Conservation (phyloP, 2,329 filamentous ascomycete genomes). For the Fusarium albidum region DNA sequence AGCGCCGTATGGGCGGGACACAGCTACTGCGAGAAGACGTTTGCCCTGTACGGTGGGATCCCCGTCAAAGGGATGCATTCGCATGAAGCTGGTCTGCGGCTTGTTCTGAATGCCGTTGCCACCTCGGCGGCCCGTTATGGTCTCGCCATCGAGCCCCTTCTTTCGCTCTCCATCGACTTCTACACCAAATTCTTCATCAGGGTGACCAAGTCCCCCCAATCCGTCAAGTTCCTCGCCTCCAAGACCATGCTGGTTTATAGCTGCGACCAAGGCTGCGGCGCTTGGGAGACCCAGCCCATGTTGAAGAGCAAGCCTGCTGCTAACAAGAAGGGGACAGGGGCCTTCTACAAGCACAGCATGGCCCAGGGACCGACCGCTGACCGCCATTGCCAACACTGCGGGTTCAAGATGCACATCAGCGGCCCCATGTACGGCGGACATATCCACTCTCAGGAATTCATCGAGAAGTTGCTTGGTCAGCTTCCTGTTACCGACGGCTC, state of each 20-base stretch:
- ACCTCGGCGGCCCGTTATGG: conserved; percentile 85
- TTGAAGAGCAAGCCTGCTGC: conserved; percentile 71
- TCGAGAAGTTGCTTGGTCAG: conserved; percentile 78
- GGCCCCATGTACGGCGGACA: conserved; percentile 96
- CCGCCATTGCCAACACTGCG: conserved; percentile 81
- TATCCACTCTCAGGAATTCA: conserved; percentile 84
- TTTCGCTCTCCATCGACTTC: conserved; percentile 95
- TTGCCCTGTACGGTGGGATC: conserved; percentile 89
- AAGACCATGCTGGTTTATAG: conserved; percentile 95
- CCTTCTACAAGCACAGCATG: conserved; percentile 81
- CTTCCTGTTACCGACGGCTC: conserved; percentile 72
- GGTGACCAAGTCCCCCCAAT: conserved; percentile 78
- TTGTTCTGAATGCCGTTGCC: conserved; percentile 85
- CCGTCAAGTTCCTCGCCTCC: conserved; percentile 88
- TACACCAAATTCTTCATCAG: conserved; percentile 91
- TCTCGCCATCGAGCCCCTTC: conserved; percentile 84
- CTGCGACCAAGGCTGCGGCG: conserved; percentile 90
- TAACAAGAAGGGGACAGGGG: conserved; percentile 74
- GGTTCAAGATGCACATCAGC: conserved; percentile 83
- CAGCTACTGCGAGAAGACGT: conserved; percentile 94
- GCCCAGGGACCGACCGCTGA: conserved; percentile 74
- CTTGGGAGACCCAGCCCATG: conserved; percentile 85
- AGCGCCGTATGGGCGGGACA: conserved; percentile 94
- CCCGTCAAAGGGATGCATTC: conserved; percentile 85
- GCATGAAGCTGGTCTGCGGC: conserved; percentile 87